Evolutionary conservation across 148 eudicot species (phyloP).

Genomic region (Arctostaphylos glauca): DNA sequence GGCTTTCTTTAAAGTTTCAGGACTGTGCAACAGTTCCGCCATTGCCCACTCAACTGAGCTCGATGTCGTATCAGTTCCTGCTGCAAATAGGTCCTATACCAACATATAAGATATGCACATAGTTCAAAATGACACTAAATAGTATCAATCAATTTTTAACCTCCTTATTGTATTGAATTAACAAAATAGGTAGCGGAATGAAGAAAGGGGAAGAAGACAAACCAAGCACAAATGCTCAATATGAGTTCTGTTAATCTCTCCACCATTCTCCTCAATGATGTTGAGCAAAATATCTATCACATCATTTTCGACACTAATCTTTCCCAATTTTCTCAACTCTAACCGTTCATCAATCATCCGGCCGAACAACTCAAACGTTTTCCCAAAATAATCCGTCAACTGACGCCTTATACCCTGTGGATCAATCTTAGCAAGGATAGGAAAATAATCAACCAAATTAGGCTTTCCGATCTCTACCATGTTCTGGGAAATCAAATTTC

Average conservation of each 20-base stretch:
- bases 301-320: too few species aligned
- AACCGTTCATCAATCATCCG: too few species aligned
- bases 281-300: too few species aligned
- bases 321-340: too few species aligned
- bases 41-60: not conserved
- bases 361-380: constrained; percentile 10
- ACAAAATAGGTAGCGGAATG: too few species aligned
- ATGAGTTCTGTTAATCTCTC: not conserved
- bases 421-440: constrained; percentile 11
- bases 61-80: too few species aligned
- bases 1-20: not conserved
- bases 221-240: constrained; percentile 20
- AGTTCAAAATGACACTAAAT: too few species aligned
- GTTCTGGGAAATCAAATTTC: not conserved
- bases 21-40: not conserved
- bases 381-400: not conserved
- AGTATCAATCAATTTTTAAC: too few species aligned
- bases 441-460: constrained; percentile 20
- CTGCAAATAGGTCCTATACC: too few species aligned
- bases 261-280: too few species aligned
- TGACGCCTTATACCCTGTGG: constrained; percentile 20
- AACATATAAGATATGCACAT: too few species aligned
- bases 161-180: too few species aligned
- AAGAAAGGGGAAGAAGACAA: not conserved
- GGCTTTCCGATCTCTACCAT: constrained; percentile 17